phyloP scores from a whole-genome alignment of 2,329 filamentous ascomycete genomes.

The Lachnellula willkommii region DNA sequence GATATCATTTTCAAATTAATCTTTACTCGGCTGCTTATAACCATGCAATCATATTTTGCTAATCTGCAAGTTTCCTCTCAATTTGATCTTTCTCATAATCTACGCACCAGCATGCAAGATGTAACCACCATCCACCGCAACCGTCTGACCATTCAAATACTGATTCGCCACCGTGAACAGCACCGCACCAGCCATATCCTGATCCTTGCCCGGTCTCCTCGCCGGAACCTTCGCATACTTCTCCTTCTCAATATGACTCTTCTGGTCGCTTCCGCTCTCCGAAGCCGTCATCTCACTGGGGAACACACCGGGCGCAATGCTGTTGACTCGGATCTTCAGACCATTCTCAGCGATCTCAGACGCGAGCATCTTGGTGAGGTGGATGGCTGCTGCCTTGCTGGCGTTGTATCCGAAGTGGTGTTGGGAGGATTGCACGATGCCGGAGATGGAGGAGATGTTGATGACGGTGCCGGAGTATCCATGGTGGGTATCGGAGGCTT shows the following conservation, averaged over 20 bases:
- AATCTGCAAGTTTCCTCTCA: background rate
- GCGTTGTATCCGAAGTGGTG: constrained; percentile 35
- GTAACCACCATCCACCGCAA: constrained; percentile 51
- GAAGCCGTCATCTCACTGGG: constrained; percentile 53
- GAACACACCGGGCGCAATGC: constrained; percentile 52
- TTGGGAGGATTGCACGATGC: constrained; percentile 27
- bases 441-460: constrained; percentile 30
- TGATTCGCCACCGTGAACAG: constrained; percentile 45
- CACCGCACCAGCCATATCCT: constrained; percentile 53
- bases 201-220: constrained; percentile 49
- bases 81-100: background rate
- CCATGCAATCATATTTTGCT: too few relatives aligned
- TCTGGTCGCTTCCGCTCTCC: constrained; percentile 44
- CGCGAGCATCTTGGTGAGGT: constrained; percentile 51
- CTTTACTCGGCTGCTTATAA: too few relatives aligned
- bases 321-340: constrained; percentile 52
- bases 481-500: constrained; percentile 43
- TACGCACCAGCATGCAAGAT: constrained; percentile 35
- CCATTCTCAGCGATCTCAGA: constrained; percentile 43
- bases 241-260: constrained; percentile 48
- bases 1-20: too few relatives aligned
- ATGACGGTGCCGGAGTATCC: constrained; percentile 28
- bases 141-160: constrained; percentile 37
- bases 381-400: constrained; percentile 45
- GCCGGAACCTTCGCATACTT: constrained; percentile 46